Evolutionary conservation across 1,284 basidiomycete genomes (phyloP).

Genomic region (Chalciporus piperatoides): DNA sequence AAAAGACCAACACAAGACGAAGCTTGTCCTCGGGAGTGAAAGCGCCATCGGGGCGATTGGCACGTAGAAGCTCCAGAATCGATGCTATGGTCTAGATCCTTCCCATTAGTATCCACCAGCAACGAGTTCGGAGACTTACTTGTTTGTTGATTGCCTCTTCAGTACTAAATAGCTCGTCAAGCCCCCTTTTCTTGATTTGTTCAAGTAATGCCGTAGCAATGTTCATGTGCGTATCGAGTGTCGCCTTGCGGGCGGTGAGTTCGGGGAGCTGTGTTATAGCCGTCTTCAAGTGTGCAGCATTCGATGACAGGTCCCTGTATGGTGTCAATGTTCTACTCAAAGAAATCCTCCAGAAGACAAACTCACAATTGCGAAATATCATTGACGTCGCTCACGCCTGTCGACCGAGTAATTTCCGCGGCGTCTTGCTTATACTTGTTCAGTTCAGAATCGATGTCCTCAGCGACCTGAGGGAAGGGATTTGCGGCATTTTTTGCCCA

Average conservation of each 20-base stretch:
- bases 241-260: conserved; percentile 93
- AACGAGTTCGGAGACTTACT: conserved; percentile 36
- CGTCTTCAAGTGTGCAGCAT: conserved; percentile 93
- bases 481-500: conserved; percentile 96
- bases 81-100: conserved; percentile 62
- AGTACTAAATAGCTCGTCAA: conserved; percentile 95
- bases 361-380: conserved; percentile 90
- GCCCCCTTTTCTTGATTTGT: conserved; percentile 91
- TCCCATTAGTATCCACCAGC: conserved; percentile 8
- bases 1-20: conserved; percentile 91
- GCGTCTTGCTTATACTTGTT: conserved; percentile 96
- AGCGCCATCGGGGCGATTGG: conserved; percentile 58
- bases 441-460: conserved; percentile 93
- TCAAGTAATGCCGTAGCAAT: conserved; percentile 95
- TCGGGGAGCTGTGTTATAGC: conserved; percentile 99
- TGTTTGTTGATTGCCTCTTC: conserved; percentile 90
- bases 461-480: conserved; percentile 98
- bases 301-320: conserved; percentile 84
- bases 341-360: conserved; percentile 1
- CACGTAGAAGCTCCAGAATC: conserved; percentile 80
- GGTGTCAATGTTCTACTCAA: conserved; percentile 11
- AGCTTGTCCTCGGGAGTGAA: conserved; percentile 87
- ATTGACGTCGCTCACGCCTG: conserved; percentile 93
- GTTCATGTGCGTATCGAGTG: conserved; percentile 98
- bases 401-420: conserved; percentile 94